Conservation (phyloP, 2,329 filamentous ascomycete genomes). For the Aureobasidium sp. region DNA sequence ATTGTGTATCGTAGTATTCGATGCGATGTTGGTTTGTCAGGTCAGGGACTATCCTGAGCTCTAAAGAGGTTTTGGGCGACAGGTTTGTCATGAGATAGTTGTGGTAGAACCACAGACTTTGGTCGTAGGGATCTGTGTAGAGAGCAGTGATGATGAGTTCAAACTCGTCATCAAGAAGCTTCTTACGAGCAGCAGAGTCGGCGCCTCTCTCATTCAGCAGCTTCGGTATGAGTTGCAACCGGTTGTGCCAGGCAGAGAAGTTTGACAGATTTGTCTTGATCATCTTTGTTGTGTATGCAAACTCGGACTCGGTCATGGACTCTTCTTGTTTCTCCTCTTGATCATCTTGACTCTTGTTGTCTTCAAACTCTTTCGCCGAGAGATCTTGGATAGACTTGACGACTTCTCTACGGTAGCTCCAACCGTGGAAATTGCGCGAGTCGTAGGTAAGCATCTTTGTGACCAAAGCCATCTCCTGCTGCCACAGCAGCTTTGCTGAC, state of each 20-base stretch:
- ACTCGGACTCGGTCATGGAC: conserved; percentile 71
- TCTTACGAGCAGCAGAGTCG: conserved; percentile 51
- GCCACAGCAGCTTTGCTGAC: conserved; percentile 62
- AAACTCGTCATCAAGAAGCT: conserved; percentile 71
- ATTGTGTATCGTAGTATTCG: conserved; percentile 59
- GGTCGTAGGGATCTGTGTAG: conserved; percentile 85
- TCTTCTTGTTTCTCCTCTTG: conserved; percentile 8
- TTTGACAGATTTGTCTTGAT: conserved; percentile 80
- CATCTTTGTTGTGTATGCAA: conserved; percentile 85
- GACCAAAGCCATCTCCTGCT: conserved; percentile 72
- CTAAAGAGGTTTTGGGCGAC: conserved; percentile 43
- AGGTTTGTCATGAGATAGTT: conserved; percentile 69
- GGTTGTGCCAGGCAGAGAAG: conserved; percentile 94
- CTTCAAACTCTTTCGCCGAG: neutral
- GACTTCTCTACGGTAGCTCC: conserved; percentile 79
- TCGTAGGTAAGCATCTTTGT: conserved; percentile 84
- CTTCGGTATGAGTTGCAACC: conserved; percentile 72
- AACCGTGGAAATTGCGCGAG: conserved; percentile 90
- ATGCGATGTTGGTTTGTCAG: conserved; percentile 54
- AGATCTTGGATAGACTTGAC: conserved; percentile 63
- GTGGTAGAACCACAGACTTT: conserved; percentile 96
- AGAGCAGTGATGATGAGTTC: conserved; percentile 66
- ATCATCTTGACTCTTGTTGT: conserved; percentile 24
- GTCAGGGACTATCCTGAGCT: conserved; percentile 54
- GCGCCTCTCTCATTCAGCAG: conserved; percentile 64